These are phyloP conservation scores for Gynostemma pentaphyllum DNA, from an alignment of 306 rosid genomes.

Conservation along the genomic window DNA sequence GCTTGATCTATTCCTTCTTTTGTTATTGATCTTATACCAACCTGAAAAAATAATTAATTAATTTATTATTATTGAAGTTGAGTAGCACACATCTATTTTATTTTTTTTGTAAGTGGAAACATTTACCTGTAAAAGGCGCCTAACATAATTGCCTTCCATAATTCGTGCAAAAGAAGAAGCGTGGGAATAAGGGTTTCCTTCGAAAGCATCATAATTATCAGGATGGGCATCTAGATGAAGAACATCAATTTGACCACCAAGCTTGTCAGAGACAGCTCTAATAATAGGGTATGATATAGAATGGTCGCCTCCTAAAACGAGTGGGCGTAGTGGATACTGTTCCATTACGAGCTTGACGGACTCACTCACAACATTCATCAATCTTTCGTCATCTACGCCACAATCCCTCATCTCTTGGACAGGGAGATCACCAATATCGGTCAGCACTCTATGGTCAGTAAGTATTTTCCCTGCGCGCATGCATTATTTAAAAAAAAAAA, in stretches of 20 bases:
- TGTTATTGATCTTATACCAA: constrained; percentile 76
- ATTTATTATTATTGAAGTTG: constrained; percentile 12
- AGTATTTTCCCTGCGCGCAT: constrained; percentile 78
- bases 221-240: constrained; percentile 99
- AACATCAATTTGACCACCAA: constrained; percentile 81
- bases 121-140: constrained; percentile 91
- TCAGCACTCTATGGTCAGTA: constrained; percentile 68
- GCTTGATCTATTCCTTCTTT: constrained; percentile 86
- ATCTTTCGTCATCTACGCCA: constrained; percentile 66
- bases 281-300: constrained; percentile 86
- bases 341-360: constrained; percentile 94
- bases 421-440: constrained; percentile 93
- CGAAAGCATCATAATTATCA: constrained; percentile 66
- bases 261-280: constrained; percentile 89
- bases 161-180: constrained; percentile 97
- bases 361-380: constrained; percentile 83
- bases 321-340: constrained; percentile 78
- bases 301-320: constrained; percentile 96
- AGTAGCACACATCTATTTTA: neutral
- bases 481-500: no score
- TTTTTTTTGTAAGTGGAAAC: no score
- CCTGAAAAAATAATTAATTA: no score
- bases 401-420: constrained; percentile 94
- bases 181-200: constrained; percentile 83
- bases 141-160: constrained; percentile 90